Conservation (phyloP, 371 early-diverging fungal genomes). For the Mucor velutinosus region DNA sequence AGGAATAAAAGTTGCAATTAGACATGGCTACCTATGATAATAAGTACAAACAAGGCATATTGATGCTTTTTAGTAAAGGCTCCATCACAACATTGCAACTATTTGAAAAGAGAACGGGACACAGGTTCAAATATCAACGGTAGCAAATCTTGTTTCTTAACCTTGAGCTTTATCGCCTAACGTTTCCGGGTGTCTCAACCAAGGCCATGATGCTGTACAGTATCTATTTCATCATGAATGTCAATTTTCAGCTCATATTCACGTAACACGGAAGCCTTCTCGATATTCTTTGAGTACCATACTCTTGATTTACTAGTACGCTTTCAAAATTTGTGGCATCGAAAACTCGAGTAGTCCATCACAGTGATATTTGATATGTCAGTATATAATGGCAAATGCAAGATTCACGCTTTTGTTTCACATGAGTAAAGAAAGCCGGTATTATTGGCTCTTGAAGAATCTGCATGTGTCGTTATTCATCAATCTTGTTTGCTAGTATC, state of each 20-base stretch:
- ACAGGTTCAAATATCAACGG: too few relatives aligned
- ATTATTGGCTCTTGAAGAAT: neutral
- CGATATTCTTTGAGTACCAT: neutral
- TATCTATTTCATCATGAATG: neutral
- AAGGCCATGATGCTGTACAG: too few relatives aligned
- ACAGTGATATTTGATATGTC: neutral
- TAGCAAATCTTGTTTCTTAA: too few relatives aligned
- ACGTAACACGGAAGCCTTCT: neutral
- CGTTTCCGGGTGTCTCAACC: too few relatives aligned
- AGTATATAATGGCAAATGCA: neutral
- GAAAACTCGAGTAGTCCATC: neutral
- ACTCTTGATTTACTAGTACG: neutral
- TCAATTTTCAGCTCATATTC: neutral
- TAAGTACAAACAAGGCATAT: too few relatives aligned
- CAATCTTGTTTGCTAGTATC: neutral
- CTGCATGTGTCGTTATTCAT: neutral
- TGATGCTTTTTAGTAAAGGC: too few relatives aligned
- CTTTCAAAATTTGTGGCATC: neutral
- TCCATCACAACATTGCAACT: too few relatives aligned
- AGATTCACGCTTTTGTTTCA: neutral
- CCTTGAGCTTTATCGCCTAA: too few relatives aligned
- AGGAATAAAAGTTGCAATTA: too few relatives aligned
- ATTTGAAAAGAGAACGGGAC: too few relatives aligned
- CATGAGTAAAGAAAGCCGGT: neutral
- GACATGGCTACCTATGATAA: too few relatives aligned